These are phyloP conservation scores for Backusella liffmaniae DNA, from an alignment of 192 early-diverging fungal species.

Conservation along the genomic window DNA sequence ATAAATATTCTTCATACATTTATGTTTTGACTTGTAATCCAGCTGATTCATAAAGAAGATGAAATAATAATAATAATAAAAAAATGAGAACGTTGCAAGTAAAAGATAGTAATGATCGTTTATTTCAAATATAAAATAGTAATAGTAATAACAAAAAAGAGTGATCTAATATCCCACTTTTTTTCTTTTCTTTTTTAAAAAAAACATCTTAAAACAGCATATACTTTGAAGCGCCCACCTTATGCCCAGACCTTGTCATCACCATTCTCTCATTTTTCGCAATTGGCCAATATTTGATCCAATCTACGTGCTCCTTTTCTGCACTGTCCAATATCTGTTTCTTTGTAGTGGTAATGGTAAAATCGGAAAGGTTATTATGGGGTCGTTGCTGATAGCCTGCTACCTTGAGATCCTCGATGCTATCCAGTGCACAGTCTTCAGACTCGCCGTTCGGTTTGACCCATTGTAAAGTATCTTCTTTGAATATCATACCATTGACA, in stretches of 20 bases:
- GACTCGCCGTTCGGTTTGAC: neutral
- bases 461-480: neutral
- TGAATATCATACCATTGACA: neutral
- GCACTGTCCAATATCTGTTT: neutral
- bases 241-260: neutral
- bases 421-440: neutral
- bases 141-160: neutral
- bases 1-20: neutral
- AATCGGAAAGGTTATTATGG: neutral
- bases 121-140: neutral
- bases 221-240: conserved; percentile 9
- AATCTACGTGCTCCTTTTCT: neutral
- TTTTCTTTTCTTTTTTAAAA: neutral
- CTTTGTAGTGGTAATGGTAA: neutral
- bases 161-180: too few relatives aligned
- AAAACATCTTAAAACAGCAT: neutral
- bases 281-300: conserved; percentile 2
- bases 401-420: neutral
- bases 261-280: neutral
- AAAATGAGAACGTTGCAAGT: neutral
- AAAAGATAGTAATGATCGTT: neutral
- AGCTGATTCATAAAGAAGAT: neutral
- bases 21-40: neutral
- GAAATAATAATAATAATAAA: neutral
- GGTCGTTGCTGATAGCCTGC: too few relatives aligned